Evolutionary conservation across 2,329 filamentous ascomycete genomes (phyloP).

Genomic region (Cadophora sp.): DNA sequence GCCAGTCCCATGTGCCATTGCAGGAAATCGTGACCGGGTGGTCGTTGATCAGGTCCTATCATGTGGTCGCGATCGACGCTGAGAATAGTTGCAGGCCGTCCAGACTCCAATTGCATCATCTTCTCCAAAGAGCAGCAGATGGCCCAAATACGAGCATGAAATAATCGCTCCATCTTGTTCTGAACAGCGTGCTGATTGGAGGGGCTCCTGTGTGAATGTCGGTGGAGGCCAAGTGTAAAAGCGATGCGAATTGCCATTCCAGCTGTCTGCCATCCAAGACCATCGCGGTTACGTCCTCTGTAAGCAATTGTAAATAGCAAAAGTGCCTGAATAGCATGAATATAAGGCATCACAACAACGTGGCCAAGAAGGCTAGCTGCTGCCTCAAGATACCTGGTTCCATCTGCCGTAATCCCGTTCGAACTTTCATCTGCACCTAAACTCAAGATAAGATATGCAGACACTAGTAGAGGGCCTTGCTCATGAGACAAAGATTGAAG

Average conservation of each 20-base stretch:
- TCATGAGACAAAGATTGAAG: slow-evolving; percentile 8
- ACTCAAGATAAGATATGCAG: slow-evolving; percentile 19
- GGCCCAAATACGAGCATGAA: slow-evolving; percentile 9
- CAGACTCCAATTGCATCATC: slow-evolving; percentile 15
- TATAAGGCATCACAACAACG: slow-evolving; percentile 19
- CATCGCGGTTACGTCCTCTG: slow-evolving; percentile 16
- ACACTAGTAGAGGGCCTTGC: slow-evolving; percentile 15
- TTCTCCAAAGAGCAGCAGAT: slow-evolving; percentile 17
- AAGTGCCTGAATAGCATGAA: slow-evolving; percentile 14
- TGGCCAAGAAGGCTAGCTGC: slow-evolving; percentile 13
- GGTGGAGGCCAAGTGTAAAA: slow-evolving; percentile 21
- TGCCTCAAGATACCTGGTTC: slow-evolving; percentile 18
- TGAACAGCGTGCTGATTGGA: slow-evolving; percentile 3
- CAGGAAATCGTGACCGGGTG: slow-evolving; percentile 2
- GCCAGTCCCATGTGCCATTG: slow-evolving; percentile 9
- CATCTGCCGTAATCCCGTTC: background rate
- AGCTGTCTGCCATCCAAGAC: slow-evolving; percentile 17
- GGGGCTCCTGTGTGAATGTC: background rate
- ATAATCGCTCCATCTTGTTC: background rate
- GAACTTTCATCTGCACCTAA: slow-evolving; percentile 16
- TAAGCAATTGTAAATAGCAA: slow-evolving; percentile 12
- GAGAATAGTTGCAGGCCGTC: slow-evolving; percentile 1
- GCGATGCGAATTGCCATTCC: slow-evolving; percentile 17
- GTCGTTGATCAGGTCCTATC: background rate
- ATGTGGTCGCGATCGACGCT: slow-evolving; percentile 8